Percentiles rank a stretch among this genome's conserved stretches.
These are phyloP conservation scores for Tulasnella sp. DNA, from an alignment of 768 basidiomycete genomes.

Conservation along the genomic window DNA sequence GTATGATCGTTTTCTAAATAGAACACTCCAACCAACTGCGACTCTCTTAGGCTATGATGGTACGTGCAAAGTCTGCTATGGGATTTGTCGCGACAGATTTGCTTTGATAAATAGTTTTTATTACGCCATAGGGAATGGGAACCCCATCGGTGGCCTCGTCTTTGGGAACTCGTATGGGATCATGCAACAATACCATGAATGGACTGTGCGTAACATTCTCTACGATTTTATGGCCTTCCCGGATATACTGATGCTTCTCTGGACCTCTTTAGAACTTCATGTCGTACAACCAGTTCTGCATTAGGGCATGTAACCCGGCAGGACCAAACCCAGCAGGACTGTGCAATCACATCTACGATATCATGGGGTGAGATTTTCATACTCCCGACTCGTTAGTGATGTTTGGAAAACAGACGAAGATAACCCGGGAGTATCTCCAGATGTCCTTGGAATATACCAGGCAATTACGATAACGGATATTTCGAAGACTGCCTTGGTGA, in stretches of 20 bases:
- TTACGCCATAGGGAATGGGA: constrained; percentile 16
- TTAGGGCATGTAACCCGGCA: constrained; percentile 29
- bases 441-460: constrained; percentile 25
- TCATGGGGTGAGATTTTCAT: constrained; percentile 24
- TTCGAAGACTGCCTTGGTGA: constrained; percentile 38
- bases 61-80: not conserved
- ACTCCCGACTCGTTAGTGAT: not conserved
- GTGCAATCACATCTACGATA: constrained; percentile 35
- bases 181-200: constrained; percentile 34
- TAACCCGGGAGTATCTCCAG: constrained; percentile 7
- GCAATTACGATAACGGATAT: constrained; percentile 27
- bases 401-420: no score
- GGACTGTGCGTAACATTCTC: constrained; percentile 28
- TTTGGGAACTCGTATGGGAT: constrained; percentile 31
- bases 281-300: constrained; percentile 34
- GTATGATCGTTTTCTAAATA: no score
- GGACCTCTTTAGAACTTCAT: constrained; percentile 26
- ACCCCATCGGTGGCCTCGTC: constrained; percentile 33
- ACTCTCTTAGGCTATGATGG: no score
- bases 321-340: constrained; percentile 27
- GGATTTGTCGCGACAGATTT: no score
- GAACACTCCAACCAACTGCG: no score
- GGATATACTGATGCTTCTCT: no score
- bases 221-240: no score
- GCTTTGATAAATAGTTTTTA: constrained; percentile 8